Conservation (phyloP, 1,284 basidiomycete genomes). For the Trichosporon sp. region DNA sequence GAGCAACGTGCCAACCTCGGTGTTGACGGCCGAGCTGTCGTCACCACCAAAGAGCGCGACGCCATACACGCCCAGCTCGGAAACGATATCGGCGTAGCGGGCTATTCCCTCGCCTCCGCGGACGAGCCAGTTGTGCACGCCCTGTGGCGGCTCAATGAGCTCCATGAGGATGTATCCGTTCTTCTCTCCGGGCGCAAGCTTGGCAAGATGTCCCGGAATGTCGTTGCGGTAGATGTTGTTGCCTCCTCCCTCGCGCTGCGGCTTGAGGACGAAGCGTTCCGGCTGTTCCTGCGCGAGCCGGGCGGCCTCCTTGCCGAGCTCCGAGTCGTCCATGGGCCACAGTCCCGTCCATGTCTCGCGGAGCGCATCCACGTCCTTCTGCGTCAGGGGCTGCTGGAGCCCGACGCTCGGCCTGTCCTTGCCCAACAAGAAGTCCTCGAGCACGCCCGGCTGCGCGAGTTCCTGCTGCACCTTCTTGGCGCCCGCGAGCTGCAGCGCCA, state of each 20-base stretch:
- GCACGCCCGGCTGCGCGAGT: slow-evolving; percentile 70
- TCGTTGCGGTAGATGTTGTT: slow-evolving; percentile 90
- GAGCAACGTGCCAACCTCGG: slow-evolving; percentile 79
- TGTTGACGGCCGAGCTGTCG: slow-evolving; percentile 60
- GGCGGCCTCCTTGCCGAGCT: slow-evolving; percentile 59
- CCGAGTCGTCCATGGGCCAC: slow-evolving; percentile 63
- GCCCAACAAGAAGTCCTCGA: slow-evolving; percentile 69
- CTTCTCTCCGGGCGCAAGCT: slow-evolving; percentile 60
- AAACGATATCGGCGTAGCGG: slow-evolving; percentile 71
- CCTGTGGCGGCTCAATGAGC: slow-evolving; percentile 75
- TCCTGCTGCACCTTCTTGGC: slow-evolving; percentile 96
- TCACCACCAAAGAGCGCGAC: slow-evolving; percentile 72
- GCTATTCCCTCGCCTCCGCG: slow-evolving; percentile 58
- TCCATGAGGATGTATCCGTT: slow-evolving; percentile 92
- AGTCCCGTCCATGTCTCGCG: slow-evolving; percentile 75
- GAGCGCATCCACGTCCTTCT: slow-evolving; percentile 61
- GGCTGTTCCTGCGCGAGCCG: slow-evolving; percentile 63
- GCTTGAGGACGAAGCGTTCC: slow-evolving; percentile 79
- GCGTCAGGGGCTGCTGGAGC: slow-evolving; percentile 53
- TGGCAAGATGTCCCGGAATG: slow-evolving; percentile 75
- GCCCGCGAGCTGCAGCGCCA: slow-evolving; percentile 90
- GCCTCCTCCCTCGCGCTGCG: slow-evolving; percentile 94
- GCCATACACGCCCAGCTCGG: slow-evolving; percentile 91
- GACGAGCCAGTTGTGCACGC: slow-evolving; percentile 71
- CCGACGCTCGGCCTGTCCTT: slow-evolving; percentile 51